Conservation (phyloP, 345 rosid genomes). For the Salix dunnii region DNA sequence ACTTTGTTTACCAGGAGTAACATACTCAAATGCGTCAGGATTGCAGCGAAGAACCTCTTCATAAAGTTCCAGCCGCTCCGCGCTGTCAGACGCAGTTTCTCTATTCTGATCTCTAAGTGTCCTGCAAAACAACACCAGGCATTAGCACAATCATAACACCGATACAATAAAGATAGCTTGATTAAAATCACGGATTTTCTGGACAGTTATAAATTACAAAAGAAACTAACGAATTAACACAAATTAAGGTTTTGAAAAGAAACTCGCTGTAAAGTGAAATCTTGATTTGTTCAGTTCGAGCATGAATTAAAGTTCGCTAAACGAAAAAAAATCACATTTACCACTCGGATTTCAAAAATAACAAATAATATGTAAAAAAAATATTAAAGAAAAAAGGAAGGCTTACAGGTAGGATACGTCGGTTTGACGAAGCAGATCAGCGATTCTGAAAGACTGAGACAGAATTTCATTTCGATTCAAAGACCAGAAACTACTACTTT, state of each 20-base stretch:
- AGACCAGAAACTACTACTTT: conserved; percentile 30
- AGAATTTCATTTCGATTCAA: conserved; percentile 69
- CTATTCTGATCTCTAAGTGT: conserved; percentile 52
- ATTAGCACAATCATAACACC: no score
- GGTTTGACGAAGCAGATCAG: conserved; percentile 64
- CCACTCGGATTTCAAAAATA: not conserved
- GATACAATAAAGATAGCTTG: no score
- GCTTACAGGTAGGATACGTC: conserved; percentile 94
- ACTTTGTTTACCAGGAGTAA: conserved; percentile 65
- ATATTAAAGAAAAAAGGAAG: not conserved
- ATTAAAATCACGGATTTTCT: no score
- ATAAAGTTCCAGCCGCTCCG: conserved; percentile 55
- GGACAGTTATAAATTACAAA: no score
- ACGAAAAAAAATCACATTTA: not conserved
- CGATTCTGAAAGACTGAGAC: conserved; percentile 63
- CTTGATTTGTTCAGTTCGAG: no score
- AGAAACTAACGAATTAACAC: no score
- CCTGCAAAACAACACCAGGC: conserved; percentile 35
- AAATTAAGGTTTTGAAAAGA: no score
- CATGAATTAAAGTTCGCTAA: no score
- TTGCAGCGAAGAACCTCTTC: conserved; percentile 59
- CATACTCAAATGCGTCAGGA: conserved; percentile 84
- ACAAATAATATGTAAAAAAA: not conserved
- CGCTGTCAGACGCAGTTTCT: conserved; percentile 27
- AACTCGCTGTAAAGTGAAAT: no score